Conservation (phyloP, 2,329 filamentous ascomycete genomes). For the Arthrobotrys iridis region DNA sequence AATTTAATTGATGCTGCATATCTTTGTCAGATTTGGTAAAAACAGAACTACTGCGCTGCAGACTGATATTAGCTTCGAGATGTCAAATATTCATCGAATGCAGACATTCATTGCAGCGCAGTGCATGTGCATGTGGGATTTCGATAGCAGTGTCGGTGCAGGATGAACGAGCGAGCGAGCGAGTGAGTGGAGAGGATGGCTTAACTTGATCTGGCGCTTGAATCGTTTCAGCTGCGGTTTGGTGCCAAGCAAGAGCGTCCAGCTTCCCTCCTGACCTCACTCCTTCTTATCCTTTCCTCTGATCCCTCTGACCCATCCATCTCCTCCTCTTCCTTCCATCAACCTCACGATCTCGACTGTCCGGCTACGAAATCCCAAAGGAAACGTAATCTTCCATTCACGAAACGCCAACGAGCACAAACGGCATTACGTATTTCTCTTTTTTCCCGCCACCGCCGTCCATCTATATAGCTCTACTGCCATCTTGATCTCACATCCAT, state of each 20-base stretch:
- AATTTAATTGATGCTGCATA: neutral
- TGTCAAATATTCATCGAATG: too few relatives aligned
- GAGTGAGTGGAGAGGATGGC: too few relatives aligned
- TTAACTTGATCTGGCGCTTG: too few relatives aligned
- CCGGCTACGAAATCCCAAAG: neutral
- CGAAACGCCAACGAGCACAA: too few relatives aligned
- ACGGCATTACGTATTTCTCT: neutral
- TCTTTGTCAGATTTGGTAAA: too few relatives aligned
- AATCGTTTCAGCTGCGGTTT: conserved; percentile 23
- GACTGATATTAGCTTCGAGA: too few relatives aligned
- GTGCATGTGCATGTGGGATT: too few relatives aligned
- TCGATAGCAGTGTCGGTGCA: too few relatives aligned
- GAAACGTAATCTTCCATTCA: neutral
- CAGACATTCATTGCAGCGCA: too few relatives aligned
- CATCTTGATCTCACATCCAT: neutral
- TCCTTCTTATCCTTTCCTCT: neutral
- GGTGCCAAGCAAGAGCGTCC: neutral
- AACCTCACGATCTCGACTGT: neutral
- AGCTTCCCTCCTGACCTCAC: neutral
- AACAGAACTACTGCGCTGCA: too few relatives aligned
- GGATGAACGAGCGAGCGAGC: too few relatives aligned
- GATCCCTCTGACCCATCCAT: neutral
- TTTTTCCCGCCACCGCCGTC: neutral
- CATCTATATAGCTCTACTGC: neutral
- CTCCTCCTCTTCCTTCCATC: neutral